Conservation (phyloP, 495 filamentous ascomycete genomes). For the Penicillium diatomitis region DNA sequence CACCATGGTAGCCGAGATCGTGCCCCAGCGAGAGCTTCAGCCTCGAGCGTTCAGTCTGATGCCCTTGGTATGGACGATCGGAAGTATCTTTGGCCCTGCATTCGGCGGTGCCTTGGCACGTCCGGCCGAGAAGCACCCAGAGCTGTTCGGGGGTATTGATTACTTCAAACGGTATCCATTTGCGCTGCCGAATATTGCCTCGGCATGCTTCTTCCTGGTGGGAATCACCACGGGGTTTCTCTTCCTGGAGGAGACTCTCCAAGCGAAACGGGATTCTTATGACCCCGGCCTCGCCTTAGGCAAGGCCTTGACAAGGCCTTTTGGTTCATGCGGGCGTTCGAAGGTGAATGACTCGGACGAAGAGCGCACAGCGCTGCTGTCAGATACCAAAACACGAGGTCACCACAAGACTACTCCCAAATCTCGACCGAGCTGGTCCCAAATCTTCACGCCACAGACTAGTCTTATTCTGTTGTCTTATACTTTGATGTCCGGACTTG, state of each 20-base stretch:
- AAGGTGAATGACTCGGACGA: conserved; percentile 19
- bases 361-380: conserved; percentile 32
- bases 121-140: conserved; percentile 60
- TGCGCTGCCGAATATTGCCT: conserved; percentile 70
- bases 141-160: conserved; percentile 52
- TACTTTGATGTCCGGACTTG: conserved; percentile 65
- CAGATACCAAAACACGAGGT: conserved; percentile 3
- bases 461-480: conserved; percentile 67
- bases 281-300: conserved; percentile 68
- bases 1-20: conserved; percentile 76
- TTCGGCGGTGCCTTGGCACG: conserved; percentile 80
- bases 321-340: conserved; percentile 13
- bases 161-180: conserved; percentile 74
- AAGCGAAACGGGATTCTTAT: conserved; percentile 47
- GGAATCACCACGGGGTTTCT: conserved; percentile 61
- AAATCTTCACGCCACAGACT: conserved; percentile 68
- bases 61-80: conserved; percentile 73
- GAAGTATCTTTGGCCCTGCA: conserved; percentile 78
- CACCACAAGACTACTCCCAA: conserved; percentile 9
- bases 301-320: conserved; percentile 28
- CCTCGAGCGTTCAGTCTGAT: conserved; percentile 77
- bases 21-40: conserved; percentile 71
- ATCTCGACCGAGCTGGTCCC: conserved; percentile 43
- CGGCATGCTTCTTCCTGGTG: conserved; percentile 59
- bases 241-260: conserved; percentile 72